A percentile compares a stretch with the other conserved stretches of the same genome.
phyloP scores from a whole-genome alignment of 139 green algal genomes.

The Micractinium sp. region DNA sequence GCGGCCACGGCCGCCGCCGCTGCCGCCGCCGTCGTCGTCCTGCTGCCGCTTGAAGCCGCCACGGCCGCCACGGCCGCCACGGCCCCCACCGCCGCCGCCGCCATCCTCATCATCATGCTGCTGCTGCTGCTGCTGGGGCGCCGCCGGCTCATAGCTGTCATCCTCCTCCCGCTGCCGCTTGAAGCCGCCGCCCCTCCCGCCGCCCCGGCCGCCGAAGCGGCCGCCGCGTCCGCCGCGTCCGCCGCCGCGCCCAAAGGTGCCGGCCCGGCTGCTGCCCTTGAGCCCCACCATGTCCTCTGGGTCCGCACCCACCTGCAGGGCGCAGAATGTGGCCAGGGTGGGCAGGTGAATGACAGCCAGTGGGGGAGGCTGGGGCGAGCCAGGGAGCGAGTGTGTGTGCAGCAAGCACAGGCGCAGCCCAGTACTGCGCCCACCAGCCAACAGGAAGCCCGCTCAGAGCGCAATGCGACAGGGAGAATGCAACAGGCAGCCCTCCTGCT shows the following conservation, averaged over 20 bases:
- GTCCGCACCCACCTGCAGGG: slow-evolving; percentile 61
- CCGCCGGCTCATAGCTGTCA: too few relatives aligned
- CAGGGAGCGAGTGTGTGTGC: neutral
- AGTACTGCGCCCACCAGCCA: neutral
- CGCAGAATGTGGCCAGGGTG: neutral
- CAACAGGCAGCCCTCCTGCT: neutral
- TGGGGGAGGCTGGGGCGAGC: too few relatives aligned
- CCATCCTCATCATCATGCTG: neutral
- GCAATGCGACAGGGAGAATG: neutral
- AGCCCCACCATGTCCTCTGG: slow-evolving; percentile 61
- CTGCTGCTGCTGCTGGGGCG: neutral
- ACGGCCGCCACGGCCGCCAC: neutral
- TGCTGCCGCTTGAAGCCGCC: neutral
- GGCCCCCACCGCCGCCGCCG: neutral
- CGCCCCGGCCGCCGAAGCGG: neutral
- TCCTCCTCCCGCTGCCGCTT: neutral
- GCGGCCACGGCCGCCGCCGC: slow-evolving; percentile 14
- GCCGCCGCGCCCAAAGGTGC: neutral
- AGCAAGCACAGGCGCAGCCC: neutral
- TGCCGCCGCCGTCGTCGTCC: neutral
- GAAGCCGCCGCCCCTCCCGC: neutral
- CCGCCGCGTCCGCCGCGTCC: neutral
- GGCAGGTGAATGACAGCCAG: neutral
- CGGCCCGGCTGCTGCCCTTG: neutral
- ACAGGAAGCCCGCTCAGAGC: neutral